Percentiles rank a stretch among this genome's conserved stretches.
Evolutionary conservation across 371 early-diverging fungal species (phyloP).

Genomic region (Lichtheimia ornata): DNA sequence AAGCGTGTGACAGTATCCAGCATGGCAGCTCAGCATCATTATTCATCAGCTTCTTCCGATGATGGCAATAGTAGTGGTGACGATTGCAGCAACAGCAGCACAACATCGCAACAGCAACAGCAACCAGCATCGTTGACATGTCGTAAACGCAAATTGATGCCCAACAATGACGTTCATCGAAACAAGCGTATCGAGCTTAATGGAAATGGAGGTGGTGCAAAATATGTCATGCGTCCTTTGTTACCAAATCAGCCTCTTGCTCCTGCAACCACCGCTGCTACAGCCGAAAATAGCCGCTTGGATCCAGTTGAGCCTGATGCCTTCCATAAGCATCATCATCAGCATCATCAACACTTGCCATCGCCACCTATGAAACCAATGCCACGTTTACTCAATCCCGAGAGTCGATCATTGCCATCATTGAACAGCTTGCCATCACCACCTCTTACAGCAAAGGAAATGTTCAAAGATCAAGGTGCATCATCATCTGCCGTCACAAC

Average conservation of each 20-base stretch:
- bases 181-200: conserved; percentile 27
- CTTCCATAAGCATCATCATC: conserved; percentile 19
- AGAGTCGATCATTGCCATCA: conserved; percentile 15
- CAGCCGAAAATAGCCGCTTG: not conserved
- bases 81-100: not conserved
- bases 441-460: conserved; percentile 35
- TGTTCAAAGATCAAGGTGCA: conserved; percentile 7
- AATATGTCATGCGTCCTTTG: conserved; percentile 24
- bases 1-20: conserved; percentile 38
- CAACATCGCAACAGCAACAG: no score
- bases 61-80: conserved; percentile 7
- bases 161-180: conserved; percentile 9
- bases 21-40: conserved; percentile 23
- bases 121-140: no score
- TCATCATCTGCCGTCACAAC: conserved; percentile 13
- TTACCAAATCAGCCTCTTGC: conserved; percentile 22
- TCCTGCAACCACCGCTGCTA: not conserved
- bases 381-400: conserved; percentile 38
- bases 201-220: conserved; percentile 7
- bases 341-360: conserved; percentile 26
- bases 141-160: conserved; percentile 18
- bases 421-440: conserved; percentile 42
- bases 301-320: conserved; percentile 46
- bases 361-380: conserved; percentile 47
- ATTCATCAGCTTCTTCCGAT: conserved; percentile 10